Evolutionary conservation across 2,329 filamentous ascomycete genomes (phyloP).

Genomic region (Botrytis byssoidea): DNA sequence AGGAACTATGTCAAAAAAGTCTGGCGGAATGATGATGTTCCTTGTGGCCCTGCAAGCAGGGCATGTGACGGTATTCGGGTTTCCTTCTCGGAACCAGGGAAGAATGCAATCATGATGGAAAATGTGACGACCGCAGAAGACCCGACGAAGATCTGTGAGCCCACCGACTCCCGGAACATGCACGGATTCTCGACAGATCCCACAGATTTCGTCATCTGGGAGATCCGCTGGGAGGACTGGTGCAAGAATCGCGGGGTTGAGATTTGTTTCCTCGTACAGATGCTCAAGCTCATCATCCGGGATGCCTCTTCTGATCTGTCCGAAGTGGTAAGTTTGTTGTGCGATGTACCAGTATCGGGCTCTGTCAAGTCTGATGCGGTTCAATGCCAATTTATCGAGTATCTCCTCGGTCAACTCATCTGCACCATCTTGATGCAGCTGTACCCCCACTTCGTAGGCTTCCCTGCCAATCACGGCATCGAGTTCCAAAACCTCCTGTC

Average conservation of each 20-base stretch:
- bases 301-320: neutral
- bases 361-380: neutral
- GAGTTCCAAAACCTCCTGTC: neutral
- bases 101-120: neutral
- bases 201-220: neutral
- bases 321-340: neutral
- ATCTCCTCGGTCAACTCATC: neutral
- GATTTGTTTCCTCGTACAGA: neutral
- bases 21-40: neutral
- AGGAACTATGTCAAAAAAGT: neutral
- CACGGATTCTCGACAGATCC: neutral
- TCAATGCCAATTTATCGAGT: neutral
- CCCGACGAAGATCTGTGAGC: neutral
- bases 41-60: neutral
- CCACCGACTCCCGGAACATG: neutral
- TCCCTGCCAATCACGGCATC: neutral
- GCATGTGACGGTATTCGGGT: neutral
- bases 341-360: neutral
- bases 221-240: neutral
- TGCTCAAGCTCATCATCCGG: neutral
- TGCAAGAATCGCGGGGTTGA: neutral
- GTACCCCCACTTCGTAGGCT: accelerated
- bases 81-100: neutral
- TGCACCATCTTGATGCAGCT: neutral
- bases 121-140: neutral